phyloP scores from a whole-genome alignment of 345 rosid genomes.

The Durio zibethinus region DNA sequence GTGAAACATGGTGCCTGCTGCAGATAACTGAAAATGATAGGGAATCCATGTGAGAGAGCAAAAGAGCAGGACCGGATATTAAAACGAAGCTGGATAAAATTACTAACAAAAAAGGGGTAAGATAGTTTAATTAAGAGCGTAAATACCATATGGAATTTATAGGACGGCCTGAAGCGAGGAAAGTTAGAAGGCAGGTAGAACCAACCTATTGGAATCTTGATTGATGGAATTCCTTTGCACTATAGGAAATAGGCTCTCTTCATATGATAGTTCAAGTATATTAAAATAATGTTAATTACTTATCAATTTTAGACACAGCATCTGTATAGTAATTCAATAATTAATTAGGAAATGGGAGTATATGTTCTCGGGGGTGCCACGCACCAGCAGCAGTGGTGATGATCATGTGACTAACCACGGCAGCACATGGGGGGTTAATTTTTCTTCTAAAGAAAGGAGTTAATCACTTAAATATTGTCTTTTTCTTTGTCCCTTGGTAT shows the following conservation, averaged over 20 bases:
- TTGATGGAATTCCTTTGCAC: conserved; percentile 39
- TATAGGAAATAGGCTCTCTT: conserved; percentile 28
- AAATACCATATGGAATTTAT: conserved; percentile 1
- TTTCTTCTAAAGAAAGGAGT: not conserved
- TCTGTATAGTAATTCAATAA: too few species aligned
- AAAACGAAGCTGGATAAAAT: not conserved
- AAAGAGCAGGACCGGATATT: not conserved
- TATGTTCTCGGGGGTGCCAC: not conserved
- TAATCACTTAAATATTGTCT: not conserved
- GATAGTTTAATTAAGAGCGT: not conserved
- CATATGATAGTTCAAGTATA: not conserved
- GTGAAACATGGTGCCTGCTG: conserved; percentile 18
- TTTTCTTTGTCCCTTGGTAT: not conserved
- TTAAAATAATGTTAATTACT: not conserved
- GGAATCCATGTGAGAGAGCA: conserved; percentile 41
- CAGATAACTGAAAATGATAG: conserved; percentile 21
- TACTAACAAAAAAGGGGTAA: not conserved
- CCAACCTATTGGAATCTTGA: conserved; percentile 34
- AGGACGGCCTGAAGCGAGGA: not conserved
- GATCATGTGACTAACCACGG: not conserved
- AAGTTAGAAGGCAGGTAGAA: not conserved
- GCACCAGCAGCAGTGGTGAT: not conserved
- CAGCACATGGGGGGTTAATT: not conserved
- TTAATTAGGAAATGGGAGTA: not conserved
- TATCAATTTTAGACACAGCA: too few species aligned